A percentile compares a stretch with the other conserved stretches of the same genome.
phyloP scores from a whole-genome alignment of 345 rosid species.

The Anacardium occidentale region DNA sequence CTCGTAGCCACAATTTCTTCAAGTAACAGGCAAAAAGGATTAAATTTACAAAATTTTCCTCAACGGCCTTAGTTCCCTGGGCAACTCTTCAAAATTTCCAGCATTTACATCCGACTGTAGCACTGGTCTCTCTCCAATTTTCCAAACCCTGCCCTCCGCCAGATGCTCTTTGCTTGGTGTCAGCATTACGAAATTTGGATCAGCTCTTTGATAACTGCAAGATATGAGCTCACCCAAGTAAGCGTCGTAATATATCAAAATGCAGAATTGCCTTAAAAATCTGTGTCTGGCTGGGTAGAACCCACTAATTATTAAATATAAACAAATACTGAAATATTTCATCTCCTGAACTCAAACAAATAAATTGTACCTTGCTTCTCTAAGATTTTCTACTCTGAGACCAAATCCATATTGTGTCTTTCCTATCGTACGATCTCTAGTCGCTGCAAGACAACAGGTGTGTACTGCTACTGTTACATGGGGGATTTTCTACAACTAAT shows the following conservation, averaged over 20 bases:
- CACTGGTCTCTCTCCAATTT: constrained; percentile 71
- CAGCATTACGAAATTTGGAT: constrained; percentile 85
- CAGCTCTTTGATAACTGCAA: constrained; percentile 91
- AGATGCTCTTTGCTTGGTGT: constrained; percentile 88
- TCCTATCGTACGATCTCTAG: constrained; percentile 53
- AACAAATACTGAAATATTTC: not conserved
- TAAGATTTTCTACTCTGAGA: constrained; percentile 66
- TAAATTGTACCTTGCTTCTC: constrained; percentile 72
- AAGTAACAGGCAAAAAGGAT: not conserved
- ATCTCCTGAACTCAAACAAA: not conserved
- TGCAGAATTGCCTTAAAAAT: not conserved
- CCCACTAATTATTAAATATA: not conserved
- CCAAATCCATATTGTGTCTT: constrained; percentile 64
- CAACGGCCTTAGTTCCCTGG: constrained; percentile 70
- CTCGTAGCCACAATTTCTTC: not conserved
- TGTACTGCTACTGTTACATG: too few relatives aligned
- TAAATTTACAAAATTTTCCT: constrained; percentile 51
- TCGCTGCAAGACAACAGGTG: constrained; percentile 49
- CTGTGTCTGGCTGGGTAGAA: not conserved
- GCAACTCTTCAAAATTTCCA: constrained; percentile 61
- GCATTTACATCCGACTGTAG: constrained; percentile 66
- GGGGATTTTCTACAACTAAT: not conserved
- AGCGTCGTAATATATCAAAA: not conserved
- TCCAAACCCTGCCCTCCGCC: constrained; percentile 75
- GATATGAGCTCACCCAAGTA: not conserved